These are phyloP conservation scores for Leptographium lundbergii DNA, from an alignment of 2,329 filamentous ascomycete species.

Conservation along the genomic window DNA sequence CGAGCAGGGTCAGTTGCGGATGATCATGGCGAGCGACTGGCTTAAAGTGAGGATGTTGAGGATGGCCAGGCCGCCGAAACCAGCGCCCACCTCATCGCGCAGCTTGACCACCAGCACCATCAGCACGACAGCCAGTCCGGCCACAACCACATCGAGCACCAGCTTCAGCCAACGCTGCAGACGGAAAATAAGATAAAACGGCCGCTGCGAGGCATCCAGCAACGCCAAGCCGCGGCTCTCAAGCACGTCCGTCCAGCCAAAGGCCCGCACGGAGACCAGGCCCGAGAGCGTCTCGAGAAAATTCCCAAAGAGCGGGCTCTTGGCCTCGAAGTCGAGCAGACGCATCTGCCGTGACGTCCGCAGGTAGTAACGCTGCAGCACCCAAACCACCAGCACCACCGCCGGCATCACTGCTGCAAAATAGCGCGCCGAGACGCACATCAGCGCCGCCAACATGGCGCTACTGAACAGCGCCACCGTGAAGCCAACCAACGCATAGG, in stretches of 20 bases:
- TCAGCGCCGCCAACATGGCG: conserved; percentile 6
- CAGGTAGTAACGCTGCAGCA: conserved; percentile 25
- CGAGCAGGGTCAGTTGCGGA: conserved; percentile 14
- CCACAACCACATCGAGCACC: conserved; percentile 23
- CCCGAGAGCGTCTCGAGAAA: conserved; percentile 35
- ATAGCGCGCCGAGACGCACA: background rate
- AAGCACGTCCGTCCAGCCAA: conserved; percentile 34
- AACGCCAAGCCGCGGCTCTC: conserved; percentile 29
- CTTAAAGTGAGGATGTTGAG: conserved; percentile 11
- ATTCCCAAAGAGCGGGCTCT: conserved; percentile 28
- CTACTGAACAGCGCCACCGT: conserved; percentile 11
- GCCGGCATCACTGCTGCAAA: too few species aligned
- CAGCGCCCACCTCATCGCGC: conserved; percentile 14
- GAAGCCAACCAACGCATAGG: conserved; percentile 10
- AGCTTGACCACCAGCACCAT: conserved; percentile 21
- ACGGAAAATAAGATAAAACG: conserved; percentile 42
- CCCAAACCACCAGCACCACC: too few species aligned
- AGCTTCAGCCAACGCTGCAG: conserved; percentile 40
- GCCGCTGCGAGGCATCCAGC: conserved; percentile 40
- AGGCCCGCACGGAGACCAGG: conserved; percentile 36
- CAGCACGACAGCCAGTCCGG: conserved; percentile 20
- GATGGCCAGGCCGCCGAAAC: conserved; percentile 17
- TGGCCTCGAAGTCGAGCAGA: conserved; percentile 36
- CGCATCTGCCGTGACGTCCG: conserved; percentile 38
- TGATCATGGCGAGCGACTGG: conserved; percentile 7